Evolutionary conservation across 2,329 filamentous ascomycete species (phyloP).

Genomic region (Fusarium sacchari): DNA sequence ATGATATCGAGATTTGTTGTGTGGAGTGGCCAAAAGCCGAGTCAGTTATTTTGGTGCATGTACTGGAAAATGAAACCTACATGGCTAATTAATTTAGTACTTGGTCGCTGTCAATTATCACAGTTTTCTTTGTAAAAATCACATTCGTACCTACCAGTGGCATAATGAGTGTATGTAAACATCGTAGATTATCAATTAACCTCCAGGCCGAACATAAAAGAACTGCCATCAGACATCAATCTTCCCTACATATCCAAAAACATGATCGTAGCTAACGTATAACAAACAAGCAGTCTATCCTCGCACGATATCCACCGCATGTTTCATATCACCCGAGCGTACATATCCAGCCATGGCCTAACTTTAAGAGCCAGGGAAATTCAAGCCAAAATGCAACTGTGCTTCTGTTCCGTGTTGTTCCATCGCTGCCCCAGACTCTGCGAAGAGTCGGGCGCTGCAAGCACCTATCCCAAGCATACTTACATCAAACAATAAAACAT

Average conservation of each 20-base stretch:
- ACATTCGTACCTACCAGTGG: background rate
- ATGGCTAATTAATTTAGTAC: background rate
- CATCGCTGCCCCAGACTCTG: slow-evolving; percentile 27
- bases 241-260: slow-evolving; percentile 5
- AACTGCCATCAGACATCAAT: slow-evolving; percentile 25
- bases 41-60: background rate
- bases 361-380: slow-evolving; percentile 5
- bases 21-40: background rate
- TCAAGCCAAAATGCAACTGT: slow-evolving; percentile 15
- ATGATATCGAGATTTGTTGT: background rate
- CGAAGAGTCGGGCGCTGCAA: slow-evolving; percentile 31
- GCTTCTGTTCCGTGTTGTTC: slow-evolving; percentile 37
- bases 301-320: slow-evolving; percentile 18
- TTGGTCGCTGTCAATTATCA: background rate
- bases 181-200: slow-evolving; percentile 32
- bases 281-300: slow-evolving; percentile 32
- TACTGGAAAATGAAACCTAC: background rate
- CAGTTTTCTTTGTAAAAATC: background rate
- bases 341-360: slow-evolving; percentile 18
- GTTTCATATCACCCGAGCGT: slow-evolving; percentile 11
- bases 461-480: slow-evolving; percentile 12
- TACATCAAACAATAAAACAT: slow-evolving; percentile 25
- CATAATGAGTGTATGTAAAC: background rate
- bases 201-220: slow-evolving; percentile 8
- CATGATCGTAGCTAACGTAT: slow-evolving; percentile 1